phyloP scores from a whole-genome alignment of 2,329 filamentous ascomycete species.

The Fusarium robinianum region DNA sequence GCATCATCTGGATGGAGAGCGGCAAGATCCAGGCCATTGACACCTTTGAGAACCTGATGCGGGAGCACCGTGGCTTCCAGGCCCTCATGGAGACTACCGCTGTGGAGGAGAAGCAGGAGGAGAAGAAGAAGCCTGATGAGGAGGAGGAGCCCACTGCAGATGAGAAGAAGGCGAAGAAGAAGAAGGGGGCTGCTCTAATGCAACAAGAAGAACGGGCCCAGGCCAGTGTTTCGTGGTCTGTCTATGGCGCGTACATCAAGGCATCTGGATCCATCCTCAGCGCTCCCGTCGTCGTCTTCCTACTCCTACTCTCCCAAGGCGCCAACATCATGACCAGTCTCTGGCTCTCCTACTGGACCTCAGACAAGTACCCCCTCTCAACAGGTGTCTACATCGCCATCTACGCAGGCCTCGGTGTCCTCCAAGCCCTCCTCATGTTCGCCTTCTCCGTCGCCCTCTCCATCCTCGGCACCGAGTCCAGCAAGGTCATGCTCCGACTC shows the following conservation, averaged over 20 bases:
- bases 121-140: slow-evolving; percentile 52
- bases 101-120: slow-evolving; percentile 64
- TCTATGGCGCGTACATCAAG: slow-evolving; percentile 77
- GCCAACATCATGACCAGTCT: slow-evolving; percentile 86
- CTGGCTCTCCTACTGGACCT: slow-evolving; percentile 95
- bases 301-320: slow-evolving; percentile 75
- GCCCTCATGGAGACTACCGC: slow-evolving; percentile 85
- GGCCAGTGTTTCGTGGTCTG: slow-evolving; percentile 76
- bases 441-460: slow-evolving; percentile 78
- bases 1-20: slow-evolving; percentile 90
- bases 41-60: slow-evolving; percentile 88
- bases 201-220: slow-evolving; percentile 72
- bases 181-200: slow-evolving; percentile 69
- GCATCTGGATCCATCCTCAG: slow-evolving; percentile 75
- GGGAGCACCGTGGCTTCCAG: slow-evolving; percentile 75
- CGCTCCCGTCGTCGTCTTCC: slow-evolving; percentile 63
- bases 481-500: slow-evolving; percentile 77
- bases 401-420: slow-evolving; percentile 71
- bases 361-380: slow-evolving; percentile 70
- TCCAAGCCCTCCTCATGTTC: slow-evolving; percentile 78
- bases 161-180: slow-evolving; percentile 58
- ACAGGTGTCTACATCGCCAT: slow-evolving; percentile 73
- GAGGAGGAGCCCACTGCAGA: slow-evolving; percentile 45
- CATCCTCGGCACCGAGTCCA: slow-evolving; percentile 78
- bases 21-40: slow-evolving; percentile 84